phyloP scores from a whole-genome alignment of 441 rosid genomes.

The Macaranga tanarius region DNA sequence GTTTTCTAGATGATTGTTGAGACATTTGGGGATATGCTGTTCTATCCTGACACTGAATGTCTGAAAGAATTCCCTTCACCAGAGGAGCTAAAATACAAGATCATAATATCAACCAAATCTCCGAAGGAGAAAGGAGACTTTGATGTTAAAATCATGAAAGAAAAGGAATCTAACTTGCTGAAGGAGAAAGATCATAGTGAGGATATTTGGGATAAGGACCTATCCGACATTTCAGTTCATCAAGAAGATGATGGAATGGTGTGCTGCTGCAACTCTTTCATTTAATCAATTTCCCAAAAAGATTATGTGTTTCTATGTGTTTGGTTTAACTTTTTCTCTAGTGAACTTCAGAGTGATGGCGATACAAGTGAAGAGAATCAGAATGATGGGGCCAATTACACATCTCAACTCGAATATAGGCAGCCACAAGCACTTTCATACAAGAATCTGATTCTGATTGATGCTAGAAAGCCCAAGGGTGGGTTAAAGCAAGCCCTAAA shows the following conservation, averaged over 20 bases:
- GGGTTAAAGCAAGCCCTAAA: constrained; percentile 50
- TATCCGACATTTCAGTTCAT: constrained; percentile 28
- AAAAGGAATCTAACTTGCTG: constrained; percentile 30
- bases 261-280: constrained; percentile 9
- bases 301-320: background rate
- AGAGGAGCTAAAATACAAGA: constrained; percentile 47
- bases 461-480: constrained; percentile 85
- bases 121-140: constrained; percentile 40
- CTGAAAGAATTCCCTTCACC: constrained; percentile 78
- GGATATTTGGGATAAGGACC: constrained; percentile 64
- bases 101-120: constrained; percentile 84
- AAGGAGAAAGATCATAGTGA: constrained; percentile 52
- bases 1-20: constrained; percentile 60
- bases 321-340: constrained; percentile 4
- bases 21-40: constrained; percentile 70
- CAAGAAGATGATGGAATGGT: constrained; percentile 62
- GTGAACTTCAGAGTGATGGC: constrained; percentile 38
- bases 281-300: background rate
- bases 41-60: constrained; percentile 57
- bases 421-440: constrained; percentile 41
- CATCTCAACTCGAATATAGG: background rate
- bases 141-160: constrained; percentile 45
- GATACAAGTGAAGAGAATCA: constrained; percentile 30
- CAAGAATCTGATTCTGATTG: constrained; percentile 70
- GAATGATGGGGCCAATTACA: constrained; percentile 43